Conservation (phyloP, 768 basidiomycete genomes). For the Mycena haematopus region DNA sequence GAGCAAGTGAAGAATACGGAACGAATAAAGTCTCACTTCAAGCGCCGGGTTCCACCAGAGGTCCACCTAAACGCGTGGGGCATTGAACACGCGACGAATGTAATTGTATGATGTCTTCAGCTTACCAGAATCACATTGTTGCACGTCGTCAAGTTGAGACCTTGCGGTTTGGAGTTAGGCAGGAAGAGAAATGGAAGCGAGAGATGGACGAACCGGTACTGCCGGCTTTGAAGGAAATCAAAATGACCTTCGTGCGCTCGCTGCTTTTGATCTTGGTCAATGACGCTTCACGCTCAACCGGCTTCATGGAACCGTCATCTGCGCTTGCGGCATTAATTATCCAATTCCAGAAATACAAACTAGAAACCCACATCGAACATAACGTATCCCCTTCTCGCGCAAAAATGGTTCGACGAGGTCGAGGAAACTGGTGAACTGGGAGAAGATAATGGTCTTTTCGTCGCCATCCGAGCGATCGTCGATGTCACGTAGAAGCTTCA, state of each 20-base stretch:
- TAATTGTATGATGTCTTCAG: no score
- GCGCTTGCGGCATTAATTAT: slow-evolving; percentile 16
- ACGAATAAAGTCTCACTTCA: slow-evolving; percentile 52
- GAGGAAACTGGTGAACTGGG: slow-evolving; percentile 89
- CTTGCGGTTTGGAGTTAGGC: slow-evolving; percentile 41
- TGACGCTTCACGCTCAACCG: slow-evolving; percentile 76
- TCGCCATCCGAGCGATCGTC: slow-evolving; percentile 58
- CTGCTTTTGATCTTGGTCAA: slow-evolving; percentile 74
- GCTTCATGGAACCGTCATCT: slow-evolving; percentile 92
- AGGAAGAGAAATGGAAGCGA: slow-evolving; percentile 10
- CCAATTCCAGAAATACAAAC: slow-evolving; percentile 7
- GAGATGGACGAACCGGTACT: slow-evolving; percentile 70
- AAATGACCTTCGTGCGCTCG: slow-evolving; percentile 69
- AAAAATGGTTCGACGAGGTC: slow-evolving; percentile 89
- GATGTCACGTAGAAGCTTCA: slow-evolving; percentile 74
- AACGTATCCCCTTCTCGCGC: slow-evolving; percentile 66
- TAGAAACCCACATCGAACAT: slow-evolving; percentile 79
- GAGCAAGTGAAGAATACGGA: slow-evolving; percentile 5
- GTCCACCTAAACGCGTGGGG: no score
- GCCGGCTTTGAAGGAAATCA: slow-evolving; percentile 97
- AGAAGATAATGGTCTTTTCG: slow-evolving; percentile 97
- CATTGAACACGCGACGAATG: no score
- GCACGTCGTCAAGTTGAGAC: slow-evolving; percentile 90
- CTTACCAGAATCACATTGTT: slow-evolving; percentile 83
- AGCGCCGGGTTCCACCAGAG: slow-evolving; percentile 89